Evolutionary conservation across 495 filamentous ascomycete genomes (phyloP).

Genomic region (Pseudoneurospora amorphoporcata): DNA sequence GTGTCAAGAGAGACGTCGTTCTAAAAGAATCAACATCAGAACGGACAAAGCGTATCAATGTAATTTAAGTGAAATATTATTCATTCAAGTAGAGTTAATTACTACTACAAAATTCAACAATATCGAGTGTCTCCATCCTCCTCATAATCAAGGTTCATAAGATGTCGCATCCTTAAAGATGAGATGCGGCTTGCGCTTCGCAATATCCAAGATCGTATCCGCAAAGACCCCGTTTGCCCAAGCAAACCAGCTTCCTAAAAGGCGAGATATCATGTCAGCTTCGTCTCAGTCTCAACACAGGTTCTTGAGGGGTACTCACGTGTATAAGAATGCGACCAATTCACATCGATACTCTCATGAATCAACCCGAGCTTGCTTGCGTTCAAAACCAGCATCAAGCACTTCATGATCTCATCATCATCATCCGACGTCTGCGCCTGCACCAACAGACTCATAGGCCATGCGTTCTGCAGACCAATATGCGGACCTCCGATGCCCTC

Average conservation of each 20-base stretch:
- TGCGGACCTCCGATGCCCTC: slow-evolving; percentile 71
- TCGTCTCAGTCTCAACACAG: background rate
- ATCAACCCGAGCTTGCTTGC: slow-evolving; percentile 68
- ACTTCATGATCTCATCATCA: slow-evolving; percentile 68
- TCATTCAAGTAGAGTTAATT: background rate
- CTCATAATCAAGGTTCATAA: slow-evolving; percentile 25
- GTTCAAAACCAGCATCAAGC: slow-evolving; percentile 61
- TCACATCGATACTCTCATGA: slow-evolving; percentile 88
- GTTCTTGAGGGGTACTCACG: slow-evolving; percentile 34
- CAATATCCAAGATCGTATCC: slow-evolving; percentile 84
- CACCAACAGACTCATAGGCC: slow-evolving; percentile 90
- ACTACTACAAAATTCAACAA: background rate
- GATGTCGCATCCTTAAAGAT: slow-evolving; percentile 59
- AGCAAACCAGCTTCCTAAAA: slow-evolving; percentile 80
- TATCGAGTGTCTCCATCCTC: background rate
- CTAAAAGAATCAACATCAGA: background rate
- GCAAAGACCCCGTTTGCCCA: slow-evolving; percentile 98
- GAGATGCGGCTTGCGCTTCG: slow-evolving; percentile 73
- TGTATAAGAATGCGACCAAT: slow-evolving; percentile 63
- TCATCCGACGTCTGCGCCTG: slow-evolving; percentile 86
- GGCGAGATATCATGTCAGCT: slow-evolving; percentile 18
- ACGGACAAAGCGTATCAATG: background rate
- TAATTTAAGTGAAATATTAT: background rate
- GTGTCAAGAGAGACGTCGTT: background rate
- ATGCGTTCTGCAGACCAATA: slow-evolving; percentile 80